phyloP scores from a whole-genome alignment of 768 basidiomycete species.

The Termitomyces sp. region DNA sequence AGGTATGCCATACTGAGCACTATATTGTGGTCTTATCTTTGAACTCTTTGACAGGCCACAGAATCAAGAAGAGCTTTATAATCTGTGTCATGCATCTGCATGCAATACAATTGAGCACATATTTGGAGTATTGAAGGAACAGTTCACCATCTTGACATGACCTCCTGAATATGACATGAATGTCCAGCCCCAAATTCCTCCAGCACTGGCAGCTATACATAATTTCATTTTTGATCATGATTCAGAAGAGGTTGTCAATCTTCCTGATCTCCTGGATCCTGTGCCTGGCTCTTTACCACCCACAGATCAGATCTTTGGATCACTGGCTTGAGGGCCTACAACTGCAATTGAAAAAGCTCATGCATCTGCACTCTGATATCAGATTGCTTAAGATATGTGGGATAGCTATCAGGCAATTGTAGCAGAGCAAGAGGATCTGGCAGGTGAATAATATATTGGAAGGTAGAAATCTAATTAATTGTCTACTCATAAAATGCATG shows the following conservation, averaged over 20 bases:
- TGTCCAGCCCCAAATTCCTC: constrained; percentile 16
- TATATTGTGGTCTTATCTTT: not conserved
- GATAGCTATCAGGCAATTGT: not conserved
- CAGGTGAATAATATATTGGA: too few species aligned
- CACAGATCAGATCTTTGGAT: too few species aligned
- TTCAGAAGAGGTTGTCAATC: too few species aligned
- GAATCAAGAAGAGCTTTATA: constrained; percentile 24
- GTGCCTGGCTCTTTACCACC: too few species aligned
- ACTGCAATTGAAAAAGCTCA: not conserved
- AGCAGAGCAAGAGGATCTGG: not conserved
- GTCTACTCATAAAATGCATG: too few species aligned
- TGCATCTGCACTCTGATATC: not conserved
- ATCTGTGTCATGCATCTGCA: constrained; percentile 22
- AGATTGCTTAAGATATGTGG: not conserved
- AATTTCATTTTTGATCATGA: too few species aligned
- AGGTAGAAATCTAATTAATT: too few species aligned
- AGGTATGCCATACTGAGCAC: too few species aligned
- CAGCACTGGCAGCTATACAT: constrained; percentile 11
- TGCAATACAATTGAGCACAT: constrained; percentile 25
- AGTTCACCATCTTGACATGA: too few species aligned
- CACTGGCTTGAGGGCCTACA: constrained; percentile 9
- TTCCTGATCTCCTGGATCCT: too few species aligned
- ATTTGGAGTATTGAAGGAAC: constrained; percentile 19
- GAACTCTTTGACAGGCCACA: constrained; percentile 12
- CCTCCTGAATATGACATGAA: constrained; percentile 10